Evolutionary conservation across 179 eudicot genomes (phyloP).

Genomic region (Camellia oleifera): DNA sequence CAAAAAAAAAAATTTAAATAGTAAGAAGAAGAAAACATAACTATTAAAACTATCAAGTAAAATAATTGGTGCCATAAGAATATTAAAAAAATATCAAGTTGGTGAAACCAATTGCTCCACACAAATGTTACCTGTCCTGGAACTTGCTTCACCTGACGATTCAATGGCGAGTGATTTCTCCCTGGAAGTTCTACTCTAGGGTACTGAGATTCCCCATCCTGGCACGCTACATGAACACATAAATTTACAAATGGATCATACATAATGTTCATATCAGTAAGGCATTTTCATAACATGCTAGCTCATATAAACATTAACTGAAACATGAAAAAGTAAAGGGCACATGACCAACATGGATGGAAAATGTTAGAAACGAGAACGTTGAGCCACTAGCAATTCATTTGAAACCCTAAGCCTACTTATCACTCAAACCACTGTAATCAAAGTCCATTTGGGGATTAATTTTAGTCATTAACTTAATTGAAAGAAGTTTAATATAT

Average conservation of each 20-base stretch:
- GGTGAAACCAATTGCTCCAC: not conserved
- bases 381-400: not conserved
- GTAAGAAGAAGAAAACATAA: not conserved
- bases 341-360: not conserved
- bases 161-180: constrained; percentile 51
- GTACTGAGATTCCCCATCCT: constrained; percentile 52
- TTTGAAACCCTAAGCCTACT: not conserved
- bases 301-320: not conserved
- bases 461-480: not conserved
- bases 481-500: not conserved
- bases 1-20: not conserved
- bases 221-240: constrained; percentile 42
- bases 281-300: constrained; percentile 2
- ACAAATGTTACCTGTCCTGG: not conserved
- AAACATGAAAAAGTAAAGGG: not conserved
- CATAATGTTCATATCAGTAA: not conserved
- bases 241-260: not conserved
- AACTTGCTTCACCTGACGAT: constrained; percentile 46
- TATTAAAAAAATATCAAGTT: not conserved
- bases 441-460: not conserved
- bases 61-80: not conserved
- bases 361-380: not conserved
- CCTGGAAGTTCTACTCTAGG: constrained; percentile 71
- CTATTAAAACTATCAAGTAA: not conserved
- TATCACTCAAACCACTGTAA: too few species aligned